Evolutionary conservation across 805 yeast species (phyloP).

Genomic region (Wickerhamomyces kurtzmanii): DNA sequence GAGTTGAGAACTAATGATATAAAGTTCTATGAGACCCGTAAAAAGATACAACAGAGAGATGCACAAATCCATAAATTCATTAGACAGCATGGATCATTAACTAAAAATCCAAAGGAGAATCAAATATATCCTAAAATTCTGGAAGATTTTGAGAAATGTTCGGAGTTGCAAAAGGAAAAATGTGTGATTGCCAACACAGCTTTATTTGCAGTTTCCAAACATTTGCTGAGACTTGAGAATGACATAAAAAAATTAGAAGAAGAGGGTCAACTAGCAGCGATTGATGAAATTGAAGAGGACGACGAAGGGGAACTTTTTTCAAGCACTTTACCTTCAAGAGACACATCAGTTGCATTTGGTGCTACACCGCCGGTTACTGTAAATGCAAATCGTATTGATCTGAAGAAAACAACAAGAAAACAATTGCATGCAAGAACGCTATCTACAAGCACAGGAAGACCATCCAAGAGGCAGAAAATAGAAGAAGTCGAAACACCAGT

Average conservation of each 20-base stretch:
- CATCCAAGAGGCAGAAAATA: conserved; percentile 12
- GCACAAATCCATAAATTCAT: conserved; percentile 76
- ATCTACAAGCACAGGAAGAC: conserved; percentile 2
- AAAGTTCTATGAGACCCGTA: conserved; percentile 54
- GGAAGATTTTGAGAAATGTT: conserved; percentile 53
- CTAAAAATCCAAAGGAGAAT: conserved; percentile 75
- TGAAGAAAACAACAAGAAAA: conserved; percentile 1
- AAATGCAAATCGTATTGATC: not conserved
- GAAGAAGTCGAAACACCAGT: conserved; percentile 13
- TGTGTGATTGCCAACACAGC: conserved; percentile 76
- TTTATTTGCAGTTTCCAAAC: conserved; percentile 65
- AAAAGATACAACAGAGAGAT: conserved; percentile 62
- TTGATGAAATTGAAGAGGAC: conserved; percentile 27
- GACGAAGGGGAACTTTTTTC: no score
- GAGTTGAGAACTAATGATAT: conserved; percentile 69
- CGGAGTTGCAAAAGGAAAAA: conserved; percentile 67
- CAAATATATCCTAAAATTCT: conserved; percentile 54
- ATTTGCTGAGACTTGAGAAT: conserved; percentile 59
- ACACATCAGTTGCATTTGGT: conserved; percentile 9
- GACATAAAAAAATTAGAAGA: conserved; percentile 68
- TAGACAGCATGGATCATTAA: conserved; percentile 70
- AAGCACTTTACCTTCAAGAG: conserved; percentile 20
- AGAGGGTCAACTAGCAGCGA: conserved; percentile 69
- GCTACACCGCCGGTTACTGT: not conserved
- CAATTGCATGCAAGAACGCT: not conserved